Evolutionary conservation across 1,284 basidiomycete genomes (phyloP).

Genomic region (Volvariella volvacea): DNA sequence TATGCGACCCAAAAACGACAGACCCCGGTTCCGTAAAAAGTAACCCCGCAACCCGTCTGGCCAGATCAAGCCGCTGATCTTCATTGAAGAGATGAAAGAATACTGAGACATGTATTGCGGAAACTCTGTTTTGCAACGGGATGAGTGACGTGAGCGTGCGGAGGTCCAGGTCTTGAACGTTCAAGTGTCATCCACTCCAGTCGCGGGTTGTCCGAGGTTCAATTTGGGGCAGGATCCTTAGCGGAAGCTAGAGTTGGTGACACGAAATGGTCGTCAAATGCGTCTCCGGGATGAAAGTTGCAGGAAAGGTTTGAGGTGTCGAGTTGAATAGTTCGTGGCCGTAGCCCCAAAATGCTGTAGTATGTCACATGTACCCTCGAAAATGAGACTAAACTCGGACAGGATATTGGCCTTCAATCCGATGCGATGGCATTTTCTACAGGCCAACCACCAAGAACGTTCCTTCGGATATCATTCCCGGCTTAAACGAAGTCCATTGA

Average conservation of each 20-base stretch:
- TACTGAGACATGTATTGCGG: constrained; percentile 39
- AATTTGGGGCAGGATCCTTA: too few relatives aligned
- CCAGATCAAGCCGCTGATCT: constrained; percentile 32
- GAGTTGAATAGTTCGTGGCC: constrained; percentile 31
- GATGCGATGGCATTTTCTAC: constrained; percentile 24
- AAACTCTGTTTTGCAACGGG: constrained; percentile 36
- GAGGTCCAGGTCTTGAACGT: constrained; percentile 24
- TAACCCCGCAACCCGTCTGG: constrained; percentile 29
- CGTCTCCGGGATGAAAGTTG: constrained; percentile 39
- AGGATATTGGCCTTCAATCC: constrained; percentile 18
- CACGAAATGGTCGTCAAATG: constrained; percentile 23
- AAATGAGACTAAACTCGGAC: too few relatives aligned
- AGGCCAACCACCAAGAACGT: constrained; percentile 29
- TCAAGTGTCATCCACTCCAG: too few relatives aligned
- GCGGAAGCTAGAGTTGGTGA: constrained; percentile 24
- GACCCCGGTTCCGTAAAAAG: constrained; percentile 25
- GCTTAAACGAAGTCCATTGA: constrained; percentile 20
- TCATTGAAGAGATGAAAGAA: constrained; percentile 49
- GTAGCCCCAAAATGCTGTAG: constrained; percentile 29
- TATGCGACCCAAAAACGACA: constrained; percentile 26
- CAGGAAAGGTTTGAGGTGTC: constrained; percentile 32
- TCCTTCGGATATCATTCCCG: constrained; percentile 37
- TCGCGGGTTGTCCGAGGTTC: constrained; percentile 15
- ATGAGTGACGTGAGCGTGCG: constrained; percentile 34
- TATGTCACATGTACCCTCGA: too few relatives aligned